These are phyloP conservation scores for Drechslerella stenobrocha DNA, from an alignment of 2,329 filamentous ascomycete species.

Conservation along the genomic window DNA sequence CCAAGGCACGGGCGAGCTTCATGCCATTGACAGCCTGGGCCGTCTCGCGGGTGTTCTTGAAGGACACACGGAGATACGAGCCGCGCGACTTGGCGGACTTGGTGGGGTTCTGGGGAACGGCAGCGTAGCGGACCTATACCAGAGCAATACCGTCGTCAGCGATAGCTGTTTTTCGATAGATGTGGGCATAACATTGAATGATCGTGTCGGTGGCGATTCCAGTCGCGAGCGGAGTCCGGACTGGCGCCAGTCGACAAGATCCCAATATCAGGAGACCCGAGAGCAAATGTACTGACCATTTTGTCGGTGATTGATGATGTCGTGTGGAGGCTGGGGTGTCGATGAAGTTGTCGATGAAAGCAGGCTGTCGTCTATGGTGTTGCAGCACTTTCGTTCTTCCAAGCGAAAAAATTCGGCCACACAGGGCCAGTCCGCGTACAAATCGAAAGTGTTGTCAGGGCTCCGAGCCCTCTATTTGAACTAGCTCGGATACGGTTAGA, in stretches of 20 bases:
- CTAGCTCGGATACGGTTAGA: slow-evolving; percentile 24
- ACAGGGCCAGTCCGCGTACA: slow-evolving; percentile 25
- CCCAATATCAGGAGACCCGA: slow-evolving; percentile 24
- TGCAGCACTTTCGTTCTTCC: slow-evolving; percentile 21
- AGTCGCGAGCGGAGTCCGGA: slow-evolving; percentile 7
- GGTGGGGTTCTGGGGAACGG: slow-evolving; percentile 78
- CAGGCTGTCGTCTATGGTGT: slow-evolving; percentile 19
- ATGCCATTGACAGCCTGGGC: slow-evolving; percentile 99
- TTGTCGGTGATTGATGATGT: slow-evolving; percentile 44
- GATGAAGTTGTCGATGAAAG: slow-evolving; percentile 38
- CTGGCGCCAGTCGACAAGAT: slow-evolving; percentile 29
- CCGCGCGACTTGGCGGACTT: slow-evolving; percentile 98
- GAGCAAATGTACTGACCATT: slow-evolving; percentile 44
- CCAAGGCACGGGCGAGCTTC: slow-evolving; percentile 92
- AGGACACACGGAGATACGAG: slow-evolving; percentile 97
- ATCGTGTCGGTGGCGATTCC: slow-evolving; percentile 25
- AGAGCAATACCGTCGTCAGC: slow-evolving; percentile 25
- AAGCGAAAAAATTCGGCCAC: slow-evolving; percentile 32
- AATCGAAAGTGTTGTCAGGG: slow-evolving; percentile 41
- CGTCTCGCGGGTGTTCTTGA: slow-evolving; percentile 99
- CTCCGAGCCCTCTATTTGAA: slow-evolving; percentile 26
- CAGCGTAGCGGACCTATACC: slow-evolving; percentile 87
- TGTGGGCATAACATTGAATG: slow-evolving; percentile 16
- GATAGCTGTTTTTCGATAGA: slow-evolving; percentile 10
- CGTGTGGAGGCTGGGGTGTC: slow-evolving; percentile 25